Conservation (phyloP, 345 rosid genomes). For the Salix udensis region DNA sequence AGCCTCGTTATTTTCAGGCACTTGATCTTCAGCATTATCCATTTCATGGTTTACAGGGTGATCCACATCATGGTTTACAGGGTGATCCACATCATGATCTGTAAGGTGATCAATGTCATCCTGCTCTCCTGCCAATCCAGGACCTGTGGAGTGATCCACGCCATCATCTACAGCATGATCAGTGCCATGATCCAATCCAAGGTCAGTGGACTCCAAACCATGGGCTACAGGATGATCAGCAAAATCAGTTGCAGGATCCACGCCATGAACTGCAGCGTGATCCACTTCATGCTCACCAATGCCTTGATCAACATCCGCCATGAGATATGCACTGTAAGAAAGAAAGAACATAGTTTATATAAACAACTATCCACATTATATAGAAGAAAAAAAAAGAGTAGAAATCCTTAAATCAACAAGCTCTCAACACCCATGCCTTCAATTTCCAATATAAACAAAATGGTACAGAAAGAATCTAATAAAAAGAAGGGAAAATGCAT, state of each 20-base stretch:
- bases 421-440: not conserved
- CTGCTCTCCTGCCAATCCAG: conserved; percentile 9
- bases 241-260: conserved; percentile 15
- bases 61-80: not conserved
- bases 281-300: conserved; percentile 20
- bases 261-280: conserved; percentile 3
- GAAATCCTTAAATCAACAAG: not conserved
- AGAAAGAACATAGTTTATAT: not conserved
- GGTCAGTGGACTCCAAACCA: not conserved
- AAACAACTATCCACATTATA: not conserved
- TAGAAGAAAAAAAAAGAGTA: not conserved
- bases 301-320: conserved; percentile 21
- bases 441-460: not conserved
- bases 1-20: conserved; percentile 14
- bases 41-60: not conserved
- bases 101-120: not conserved
- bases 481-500: too few relatives aligned
- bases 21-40: conserved; percentile 7
- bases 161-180: conserved; percentile 5
- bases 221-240: not conserved
- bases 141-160: conserved; percentile 1
- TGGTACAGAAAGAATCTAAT: not conserved
- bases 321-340: conserved; percentile 13
- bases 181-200: not conserved
- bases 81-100: conserved; percentile 5